phyloP scores from a whole-genome alignment of 2,329 filamentous ascomycete species.

The Aspergillus spinulosporus region DNA sequence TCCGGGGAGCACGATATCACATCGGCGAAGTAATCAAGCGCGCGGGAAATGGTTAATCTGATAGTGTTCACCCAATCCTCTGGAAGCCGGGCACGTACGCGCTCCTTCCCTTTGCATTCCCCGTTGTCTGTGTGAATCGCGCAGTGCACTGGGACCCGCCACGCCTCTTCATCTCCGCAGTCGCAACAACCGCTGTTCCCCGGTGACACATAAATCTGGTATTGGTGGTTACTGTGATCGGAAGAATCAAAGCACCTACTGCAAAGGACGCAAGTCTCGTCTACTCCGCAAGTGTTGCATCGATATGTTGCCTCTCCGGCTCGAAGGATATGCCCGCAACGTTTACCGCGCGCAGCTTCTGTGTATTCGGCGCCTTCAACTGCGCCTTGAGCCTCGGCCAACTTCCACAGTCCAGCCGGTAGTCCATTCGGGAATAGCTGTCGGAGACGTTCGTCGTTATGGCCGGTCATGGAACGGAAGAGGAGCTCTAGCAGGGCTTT shows the following conservation, averaged over 20 bases:
- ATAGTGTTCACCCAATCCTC: slow-evolving; percentile 75
- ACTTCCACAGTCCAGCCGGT: slow-evolving; percentile 66
- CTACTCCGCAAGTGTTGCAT: slow-evolving; percentile 89
- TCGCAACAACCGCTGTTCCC: slow-evolving; percentile 97
- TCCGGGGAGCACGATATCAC: slow-evolving; percentile 97
- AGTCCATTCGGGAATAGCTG: slow-evolving; percentile 80
- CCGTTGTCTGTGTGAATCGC: slow-evolving; percentile 79
- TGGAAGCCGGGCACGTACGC: slow-evolving; percentile 68
- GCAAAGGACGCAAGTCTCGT: slow-evolving; percentile 94
- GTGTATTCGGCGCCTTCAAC: slow-evolving; percentile 93
- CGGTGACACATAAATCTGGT: slow-evolving; percentile 81
- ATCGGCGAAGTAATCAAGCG: slow-evolving; percentile 93
- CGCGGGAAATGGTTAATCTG: slow-evolving; percentile 78
- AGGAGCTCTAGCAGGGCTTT: slow-evolving; percentile 73
- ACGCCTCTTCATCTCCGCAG: slow-evolving; percentile 93
- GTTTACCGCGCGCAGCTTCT: slow-evolving; percentile 83
- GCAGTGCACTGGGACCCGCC: slow-evolving; percentile 79
- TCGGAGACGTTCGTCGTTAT: slow-evolving; percentile 70
- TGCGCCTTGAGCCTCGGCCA: slow-evolving; percentile 87
- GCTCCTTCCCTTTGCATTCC: slow-evolving; percentile 49
- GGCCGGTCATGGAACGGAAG: slow-evolving; percentile 81
- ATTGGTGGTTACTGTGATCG: slow-evolving; percentile 90
- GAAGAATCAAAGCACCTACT: slow-evolving; percentile 93
- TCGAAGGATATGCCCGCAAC: slow-evolving; percentile 97
- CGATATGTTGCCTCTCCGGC: slow-evolving; percentile 89